Base-by-base conservation (phyloP, 495 filamentous ascomycete genomes). In the Neurospora sublineolata region DNA sequence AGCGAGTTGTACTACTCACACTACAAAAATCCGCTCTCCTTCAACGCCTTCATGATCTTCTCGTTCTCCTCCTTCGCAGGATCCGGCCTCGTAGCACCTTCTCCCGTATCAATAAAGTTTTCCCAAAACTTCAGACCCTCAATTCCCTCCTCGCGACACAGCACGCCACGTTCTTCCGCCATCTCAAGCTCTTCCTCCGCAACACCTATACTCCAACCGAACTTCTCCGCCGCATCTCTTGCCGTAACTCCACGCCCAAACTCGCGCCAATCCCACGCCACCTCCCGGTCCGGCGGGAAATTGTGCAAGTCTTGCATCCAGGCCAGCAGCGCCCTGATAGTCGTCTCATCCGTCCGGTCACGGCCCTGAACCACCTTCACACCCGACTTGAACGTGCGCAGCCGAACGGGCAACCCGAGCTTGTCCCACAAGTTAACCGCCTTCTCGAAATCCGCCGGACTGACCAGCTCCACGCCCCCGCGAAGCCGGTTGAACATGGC, bases 121-220 rank as follows among this genome's bases (percentile, higher is more conserved):
- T 86, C 86, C 93, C 93, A 97, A 75, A 92, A 97, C 73, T 87
- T 87, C 42, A 93, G 78, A 2, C 93, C 93, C 78, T 95, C 93
- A 38, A 94, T 88, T 7, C 93, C 87, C 73, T 93, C 92, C 76
- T 97, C 93, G 70, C 93, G 87, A 78, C 93, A 95, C 30, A 97
- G 79, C 14, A 89, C 87, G 0, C 96, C 95, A 74, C 86, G 89
- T 79, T 96, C 92, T 79, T 93, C 94, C 7, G 95, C 95, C 95
- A 98, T 97, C 80, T 97, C 94, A 38, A 99, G 81, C 80, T 98
- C 96, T 77, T 98, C 96, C 69, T 88, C 89, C 4, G 95, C 96
- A 27, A 99, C 95, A n/a, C 96, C 96, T 18, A 99, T 91, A 79
- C 95, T 98, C 95, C 95, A 99, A 30, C 94, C 93, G 82, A 99